Evolutionary conservation across 768 basidiomycete species (phyloP), one percentile per base, ranked within the genome.

Genomic region (Cystoderma amianthinum): DNA sequence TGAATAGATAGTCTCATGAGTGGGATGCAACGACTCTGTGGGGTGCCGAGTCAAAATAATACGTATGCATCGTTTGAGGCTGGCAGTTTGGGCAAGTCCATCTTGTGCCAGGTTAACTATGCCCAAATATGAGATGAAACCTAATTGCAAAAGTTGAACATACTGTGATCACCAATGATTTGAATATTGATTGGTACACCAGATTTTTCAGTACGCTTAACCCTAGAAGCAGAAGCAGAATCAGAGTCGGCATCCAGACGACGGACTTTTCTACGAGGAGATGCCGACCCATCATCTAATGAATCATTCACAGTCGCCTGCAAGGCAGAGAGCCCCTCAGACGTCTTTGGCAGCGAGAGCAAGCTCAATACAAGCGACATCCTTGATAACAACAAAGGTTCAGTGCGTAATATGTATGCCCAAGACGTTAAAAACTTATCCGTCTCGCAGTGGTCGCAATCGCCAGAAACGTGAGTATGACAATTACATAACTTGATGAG

Each of bases 201-300:
- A 19, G 49, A 54, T 56, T 28, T 54, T 50, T 54, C 54, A 34
- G 25, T 36, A 17, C 64, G 51, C 49, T 57, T 63, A 30, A 67
- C 69, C 55, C 85, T 77, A 60, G 70, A 78, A 50, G 80, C 76
- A 58, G 80, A 77, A 49, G 73, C 74, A 51, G 80, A 72, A 64
- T 85, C 82, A 61, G 74, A 77, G 68, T 83, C 80, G 51, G 65
- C 63, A 47, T 72, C 73, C 61, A 82, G 64, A 47, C 82, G 80
- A 46, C 80, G 71, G 44, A 75, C 76, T 68, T 88, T 87, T 61
- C 71, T 74, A 48, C 76, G 74, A 64, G 72, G 77, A 61, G 75
- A 75, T 56, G 65, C 73, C 54, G 67, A 71, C 61, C 69, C 70
- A 44, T 69, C 65, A 44, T 67, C 59, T 20, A 48, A 42, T n/a